phyloP scores from a whole-genome alignment of 2,329 filamentous ascomycete species.

The Pyricularia pennisetigena region DNA sequence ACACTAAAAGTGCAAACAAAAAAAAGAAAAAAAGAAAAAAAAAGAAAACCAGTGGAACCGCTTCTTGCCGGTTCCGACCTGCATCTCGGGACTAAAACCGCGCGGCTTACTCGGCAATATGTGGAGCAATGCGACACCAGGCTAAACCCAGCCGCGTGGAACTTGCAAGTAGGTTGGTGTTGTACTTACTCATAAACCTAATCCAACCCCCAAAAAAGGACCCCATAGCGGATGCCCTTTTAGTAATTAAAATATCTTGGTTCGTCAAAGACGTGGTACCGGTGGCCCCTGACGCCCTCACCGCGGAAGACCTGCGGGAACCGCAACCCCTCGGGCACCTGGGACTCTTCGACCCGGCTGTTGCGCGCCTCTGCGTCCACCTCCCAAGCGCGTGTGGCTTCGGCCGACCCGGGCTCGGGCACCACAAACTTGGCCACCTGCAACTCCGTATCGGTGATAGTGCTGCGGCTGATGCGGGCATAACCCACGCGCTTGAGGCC shows the following conservation, averaged over 20 bases:
- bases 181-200: not conserved
- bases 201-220: not conserved
- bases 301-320: slow-evolving; percentile 83
- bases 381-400: slow-evolving; percentile 22
- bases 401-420: slow-evolving; percentile 55
- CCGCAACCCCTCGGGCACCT: slow-evolving; percentile 66
- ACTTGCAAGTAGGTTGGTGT: not conserved
- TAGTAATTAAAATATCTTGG: slow-evolving; percentile 58
- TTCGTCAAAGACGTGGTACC: slow-evolving; percentile 92
- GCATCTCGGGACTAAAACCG: not conserved
- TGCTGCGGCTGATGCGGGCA: slow-evolving; percentile 76
- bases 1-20: not conserved
- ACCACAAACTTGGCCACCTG: slow-evolving; percentile 95
- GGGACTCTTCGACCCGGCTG: slow-evolving; percentile 52
- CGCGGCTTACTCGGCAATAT: not conserved
- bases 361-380: slow-evolving; percentile 44
- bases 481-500: slow-evolving; percentile 77
- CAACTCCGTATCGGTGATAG: slow-evolving; percentile 94
- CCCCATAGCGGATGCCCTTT: not conserved
- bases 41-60: not conserved
- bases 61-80: not conserved
- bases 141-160: too few relatives aligned
- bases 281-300: slow-evolving; percentile 76
- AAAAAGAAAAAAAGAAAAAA: not conserved
- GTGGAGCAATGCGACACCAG: not conserved